Conservation (phyloP, 805 yeast species). For the Metschnikowia arizonensis region DNA sequence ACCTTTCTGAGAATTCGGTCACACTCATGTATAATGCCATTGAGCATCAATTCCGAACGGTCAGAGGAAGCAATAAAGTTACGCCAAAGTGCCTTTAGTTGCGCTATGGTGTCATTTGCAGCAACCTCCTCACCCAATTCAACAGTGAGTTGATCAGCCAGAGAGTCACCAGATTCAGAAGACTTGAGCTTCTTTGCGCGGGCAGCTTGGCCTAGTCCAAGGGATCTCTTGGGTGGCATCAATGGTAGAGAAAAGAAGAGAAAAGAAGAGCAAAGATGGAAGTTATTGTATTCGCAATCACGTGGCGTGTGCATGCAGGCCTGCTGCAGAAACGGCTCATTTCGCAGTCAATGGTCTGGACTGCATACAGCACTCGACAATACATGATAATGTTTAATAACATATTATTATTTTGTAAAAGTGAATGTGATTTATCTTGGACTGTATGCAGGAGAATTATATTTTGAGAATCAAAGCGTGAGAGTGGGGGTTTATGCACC, state of each 20-base stretch:
- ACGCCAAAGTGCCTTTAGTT: constrained; percentile 67
- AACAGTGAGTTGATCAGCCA: constrained; percentile 38
- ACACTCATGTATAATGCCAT: constrained; percentile 91
- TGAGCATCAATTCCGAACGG: constrained; percentile 60
- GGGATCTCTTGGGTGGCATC: constrained; percentile 30
- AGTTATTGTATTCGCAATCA: not conserved
- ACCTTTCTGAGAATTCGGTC: constrained; percentile 64
- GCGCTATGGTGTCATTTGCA: constrained; percentile 75
- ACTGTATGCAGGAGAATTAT: too few species aligned
- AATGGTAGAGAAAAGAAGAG: not conserved
- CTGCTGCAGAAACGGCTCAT: not conserved
- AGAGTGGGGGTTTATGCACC: too few species aligned
- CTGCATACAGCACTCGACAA: not conserved
- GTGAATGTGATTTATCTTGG: too few species aligned
- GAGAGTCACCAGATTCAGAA: constrained; percentile 7
- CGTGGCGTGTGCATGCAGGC: not conserved
- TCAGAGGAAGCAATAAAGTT: constrained; percentile 54
- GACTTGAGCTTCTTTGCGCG: constrained; percentile 25
- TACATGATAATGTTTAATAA: too few species aligned
- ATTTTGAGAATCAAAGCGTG: too few species aligned
- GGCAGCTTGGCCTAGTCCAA: constrained; percentile 37
- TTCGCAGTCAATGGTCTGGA: not conserved
- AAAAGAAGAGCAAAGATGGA: not conserved
- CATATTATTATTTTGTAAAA: too few species aligned
- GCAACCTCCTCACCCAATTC: constrained; percentile 68